These are phyloP conservation scores for Fagopyrum tataricum DNA, from an alignment of 148 eudicot species.

Conservation along the genomic window DNA sequence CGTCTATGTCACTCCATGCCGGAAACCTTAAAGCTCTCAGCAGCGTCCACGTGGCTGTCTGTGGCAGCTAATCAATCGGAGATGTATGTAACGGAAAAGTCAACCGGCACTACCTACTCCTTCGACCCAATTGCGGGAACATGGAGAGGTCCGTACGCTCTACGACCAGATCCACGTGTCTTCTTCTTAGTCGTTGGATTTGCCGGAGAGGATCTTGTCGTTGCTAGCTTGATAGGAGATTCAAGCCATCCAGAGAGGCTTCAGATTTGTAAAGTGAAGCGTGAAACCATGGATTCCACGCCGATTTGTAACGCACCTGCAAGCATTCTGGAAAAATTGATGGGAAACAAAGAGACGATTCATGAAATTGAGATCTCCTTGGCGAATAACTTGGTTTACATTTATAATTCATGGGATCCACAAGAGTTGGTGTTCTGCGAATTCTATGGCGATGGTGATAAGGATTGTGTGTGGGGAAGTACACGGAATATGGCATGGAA, in stretches of 20 bases:
- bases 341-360: no score
- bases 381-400: no score
- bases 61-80: conserved; percentile 24
- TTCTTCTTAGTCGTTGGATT: conserved; percentile 26
- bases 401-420: no score
- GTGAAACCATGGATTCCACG: no score
- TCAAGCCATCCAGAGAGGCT: conserved; percentile 4
- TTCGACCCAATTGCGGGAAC: conserved; percentile 25
- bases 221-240: no score
- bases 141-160: conserved; percentile 38
- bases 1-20: conserved; percentile 46
- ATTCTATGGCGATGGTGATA: background rate
- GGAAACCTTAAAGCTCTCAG: conserved; percentile 25
- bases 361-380: no score
- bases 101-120: conserved; percentile 34
- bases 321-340: no score
- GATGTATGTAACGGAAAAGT: conserved; percentile 32
- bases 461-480: conserved; percentile 39
- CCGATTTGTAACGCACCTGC: no score
- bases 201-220: no score
- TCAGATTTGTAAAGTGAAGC: background rate
- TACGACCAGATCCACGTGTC: conserved; percentile 31
- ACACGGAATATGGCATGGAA: conserved; percentile 19
- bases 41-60: conserved; percentile 49
- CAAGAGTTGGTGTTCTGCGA: no score